Evolutionary conservation across 73 alveolate genomes (phyloP).

Genomic region (Diophrys sp.): DNA sequence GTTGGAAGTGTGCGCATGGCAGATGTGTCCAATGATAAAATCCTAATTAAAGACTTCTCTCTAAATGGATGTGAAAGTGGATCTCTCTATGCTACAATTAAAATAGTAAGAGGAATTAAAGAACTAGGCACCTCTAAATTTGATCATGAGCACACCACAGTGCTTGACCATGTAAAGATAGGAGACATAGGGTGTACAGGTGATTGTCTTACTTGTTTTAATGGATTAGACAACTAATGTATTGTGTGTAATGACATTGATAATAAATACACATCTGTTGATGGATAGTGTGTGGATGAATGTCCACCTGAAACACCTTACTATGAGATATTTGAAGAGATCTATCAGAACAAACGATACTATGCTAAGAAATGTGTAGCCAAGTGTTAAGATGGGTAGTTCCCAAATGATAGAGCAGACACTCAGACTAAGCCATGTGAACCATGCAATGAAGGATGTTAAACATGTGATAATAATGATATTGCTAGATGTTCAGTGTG

Average conservation of each 20-base stretch:
- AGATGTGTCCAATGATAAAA: conserved; percentile 13
- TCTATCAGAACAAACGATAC: neutral
- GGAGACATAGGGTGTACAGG: conserved; percentile 43
- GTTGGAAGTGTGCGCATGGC: conserved; percentile 32
- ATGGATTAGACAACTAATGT: conserved; percentile 23
- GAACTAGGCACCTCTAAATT: neutral
- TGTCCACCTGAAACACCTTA: conserved; percentile 35
- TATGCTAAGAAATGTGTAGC: conserved; percentile 11
- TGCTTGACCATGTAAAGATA: conserved; percentile 5
- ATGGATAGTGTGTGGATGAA: conserved; percentile 27
- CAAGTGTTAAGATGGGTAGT: conserved; percentile 26
- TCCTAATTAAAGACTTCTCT: conserved; percentile 25
- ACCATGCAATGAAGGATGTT: conserved; percentile 44
- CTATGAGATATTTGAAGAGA: neutral
- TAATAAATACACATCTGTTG: neutral
- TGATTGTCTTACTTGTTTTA: conserved; percentile 31
- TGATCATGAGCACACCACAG: neutral
- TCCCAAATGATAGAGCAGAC: conserved; percentile 10
- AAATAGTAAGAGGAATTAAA: conserved; percentile 42
- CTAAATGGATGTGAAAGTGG: conserved; percentile 44
- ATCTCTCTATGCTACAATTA: conserved; percentile 27
- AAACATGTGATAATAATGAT: conserved; percentile 25
- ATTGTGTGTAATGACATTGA: conserved; percentile 23
- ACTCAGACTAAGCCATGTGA: conserved; percentile 33
- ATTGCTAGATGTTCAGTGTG: conserved; percentile 41